These are phyloP conservation scores for Aspergillus ustus DNA, from an alignment of 2,329 filamentous ascomycete species.

Conservation along the genomic window DNA sequence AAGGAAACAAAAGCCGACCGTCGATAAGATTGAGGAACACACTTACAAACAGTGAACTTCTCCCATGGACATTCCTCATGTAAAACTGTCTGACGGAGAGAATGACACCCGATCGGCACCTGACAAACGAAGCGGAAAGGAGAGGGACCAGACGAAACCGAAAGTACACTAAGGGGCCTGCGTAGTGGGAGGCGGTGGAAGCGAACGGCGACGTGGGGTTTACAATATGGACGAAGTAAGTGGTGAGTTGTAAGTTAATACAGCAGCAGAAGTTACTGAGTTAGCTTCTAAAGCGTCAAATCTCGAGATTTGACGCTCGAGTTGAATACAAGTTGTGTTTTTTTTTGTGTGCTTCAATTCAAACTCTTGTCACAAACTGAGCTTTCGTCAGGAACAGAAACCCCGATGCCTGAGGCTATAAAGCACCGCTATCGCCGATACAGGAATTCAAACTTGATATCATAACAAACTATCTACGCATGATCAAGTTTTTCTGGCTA, in stretches of 20 bases:
- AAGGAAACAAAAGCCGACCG: slow-evolving; percentile 11
- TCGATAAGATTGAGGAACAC: background rate
- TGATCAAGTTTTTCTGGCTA: background rate
- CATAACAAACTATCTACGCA: background rate
- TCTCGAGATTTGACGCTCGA: background rate
- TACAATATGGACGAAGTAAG: slow-evolving; percentile 6
- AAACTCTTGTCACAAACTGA: background rate
- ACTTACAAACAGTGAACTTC: slow-evolving; percentile 11
- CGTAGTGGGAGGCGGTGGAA: slow-evolving; percentile 14
- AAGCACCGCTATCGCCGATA: background rate
- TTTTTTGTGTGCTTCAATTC: background rate
- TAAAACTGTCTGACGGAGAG: slow-evolving; percentile 15
- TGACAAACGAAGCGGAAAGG: slow-evolving; percentile 20
- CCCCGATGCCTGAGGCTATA: background rate
- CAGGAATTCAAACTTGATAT: background rate
- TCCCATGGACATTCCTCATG: slow-evolving; percentile 7
- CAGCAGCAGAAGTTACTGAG: background rate
- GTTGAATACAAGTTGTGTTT: background rate
- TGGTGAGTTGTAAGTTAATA: slow-evolving; percentile 5
- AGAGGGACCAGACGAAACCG: slow-evolving; percentile 12
- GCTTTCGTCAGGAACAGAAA: background rate
- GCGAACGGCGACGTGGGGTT: slow-evolving; percentile 13
- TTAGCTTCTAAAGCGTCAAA: background rate
- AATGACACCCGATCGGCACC: slow-evolving; percentile 21
- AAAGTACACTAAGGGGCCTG: background rate